Percentiles rank a stretch among this genome's conserved stretches.
Conservation (phyloP, 2,329 filamentous ascomycete species). For the Domatiomyces catenatus region DNA sequence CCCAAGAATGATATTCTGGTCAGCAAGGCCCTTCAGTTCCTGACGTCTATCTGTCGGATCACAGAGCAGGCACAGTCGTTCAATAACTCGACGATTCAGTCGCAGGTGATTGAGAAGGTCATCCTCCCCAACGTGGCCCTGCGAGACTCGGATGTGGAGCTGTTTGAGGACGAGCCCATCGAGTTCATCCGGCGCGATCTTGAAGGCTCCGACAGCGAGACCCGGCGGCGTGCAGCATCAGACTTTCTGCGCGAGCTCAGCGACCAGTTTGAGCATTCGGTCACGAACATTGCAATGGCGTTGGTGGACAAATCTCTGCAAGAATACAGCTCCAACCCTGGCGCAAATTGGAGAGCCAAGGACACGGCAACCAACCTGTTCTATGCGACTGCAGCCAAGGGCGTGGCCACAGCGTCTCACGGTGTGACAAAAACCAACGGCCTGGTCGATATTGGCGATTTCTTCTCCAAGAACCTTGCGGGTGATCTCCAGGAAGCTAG, state of each 20-base stretch:
- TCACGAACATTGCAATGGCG: conserved; percentile 71
- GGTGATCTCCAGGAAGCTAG: conserved; percentile 63
- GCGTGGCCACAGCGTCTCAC: conserved; percentile 68
- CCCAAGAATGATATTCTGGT: conserved; percentile 90
- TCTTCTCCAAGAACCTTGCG: conserved; percentile 86
- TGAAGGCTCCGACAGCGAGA: conserved; percentile 92
- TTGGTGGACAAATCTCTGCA: conserved; percentile 76
- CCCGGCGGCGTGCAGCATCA: conserved; percentile 75
- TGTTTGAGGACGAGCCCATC: conserved; percentile 97
- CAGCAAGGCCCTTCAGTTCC: conserved; percentile 84
- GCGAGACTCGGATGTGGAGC: conserved; percentile 82
- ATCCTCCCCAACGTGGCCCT: conserved; percentile 84
- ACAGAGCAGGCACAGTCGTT: conserved; percentile 67
- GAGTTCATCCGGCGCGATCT: conserved; percentile 93
- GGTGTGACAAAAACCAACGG: conserved; percentile 83
- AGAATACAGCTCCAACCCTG: conserved; percentile 52
- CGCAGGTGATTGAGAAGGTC: conserved; percentile 87
- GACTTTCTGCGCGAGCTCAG: conserved; percentile 85
- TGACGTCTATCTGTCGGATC: conserved; percentile 74
- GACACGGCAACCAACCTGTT: conserved; percentile 97
- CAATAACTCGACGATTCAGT: conserved; percentile 63
- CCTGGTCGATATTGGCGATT: conserved; percentile 78
- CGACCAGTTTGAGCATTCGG: conserved; percentile 69
- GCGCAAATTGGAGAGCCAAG: conserved; percentile 83
- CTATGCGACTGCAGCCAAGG: conserved; percentile 84